A percentile compares a stretch with the other conserved stretches of the same genome.
Conservation (phyloP, 2,329 filamentous ascomycete genomes). For the Ceratocystiopsis sp. region DNA sequence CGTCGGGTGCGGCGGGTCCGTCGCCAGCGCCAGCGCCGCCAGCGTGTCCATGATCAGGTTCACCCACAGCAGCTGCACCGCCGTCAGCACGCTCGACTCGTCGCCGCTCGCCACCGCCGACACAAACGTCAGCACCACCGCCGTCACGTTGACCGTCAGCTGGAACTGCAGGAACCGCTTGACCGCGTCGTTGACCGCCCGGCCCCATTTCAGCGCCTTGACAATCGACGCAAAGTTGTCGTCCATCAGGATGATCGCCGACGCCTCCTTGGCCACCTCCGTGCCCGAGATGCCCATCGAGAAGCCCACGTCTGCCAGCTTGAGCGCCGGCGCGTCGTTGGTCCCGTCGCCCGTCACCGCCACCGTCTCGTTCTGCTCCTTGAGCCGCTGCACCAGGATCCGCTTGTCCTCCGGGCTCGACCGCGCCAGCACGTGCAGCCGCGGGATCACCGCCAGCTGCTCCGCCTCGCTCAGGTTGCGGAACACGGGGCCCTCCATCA, state of each 20-base stretch:
- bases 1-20: constrained; percentile 70
- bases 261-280: constrained; percentile 72
- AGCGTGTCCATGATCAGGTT: constrained; percentile 97
- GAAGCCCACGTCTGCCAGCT: constrained; percentile 68
- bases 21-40: constrained; percentile 73
- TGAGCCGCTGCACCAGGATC: constrained; percentile 52
- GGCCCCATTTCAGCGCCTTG: constrained; percentile 67
- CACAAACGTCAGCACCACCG: constrained; percentile 73
- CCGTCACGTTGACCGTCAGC: constrained; percentile 81
- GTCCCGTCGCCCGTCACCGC: constrained; percentile 73
- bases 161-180: constrained; percentile 65
- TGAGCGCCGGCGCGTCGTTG: constrained; percentile 68
- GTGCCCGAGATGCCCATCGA: constrained; percentile 76
- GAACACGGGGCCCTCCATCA: constrained; percentile 67
- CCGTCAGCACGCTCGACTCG: constrained; percentile 63
- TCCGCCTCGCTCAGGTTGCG: constrained; percentile 50
- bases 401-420: constrained; percentile 67
- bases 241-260: constrained; percentile 73
- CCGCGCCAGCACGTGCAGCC: constrained; percentile 53
- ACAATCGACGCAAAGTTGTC: constrained; percentile 81
- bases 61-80: constrained; percentile 88
- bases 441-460: constrained; percentile 50
- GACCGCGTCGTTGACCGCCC: constrained; percentile 60
- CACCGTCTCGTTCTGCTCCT: constrained; percentile 58
- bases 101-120: constrained; percentile 57